phyloP scores from a whole-genome alignment of 176 grass and related monocot genomes.

The Phoenix roebelenii region DNA sequence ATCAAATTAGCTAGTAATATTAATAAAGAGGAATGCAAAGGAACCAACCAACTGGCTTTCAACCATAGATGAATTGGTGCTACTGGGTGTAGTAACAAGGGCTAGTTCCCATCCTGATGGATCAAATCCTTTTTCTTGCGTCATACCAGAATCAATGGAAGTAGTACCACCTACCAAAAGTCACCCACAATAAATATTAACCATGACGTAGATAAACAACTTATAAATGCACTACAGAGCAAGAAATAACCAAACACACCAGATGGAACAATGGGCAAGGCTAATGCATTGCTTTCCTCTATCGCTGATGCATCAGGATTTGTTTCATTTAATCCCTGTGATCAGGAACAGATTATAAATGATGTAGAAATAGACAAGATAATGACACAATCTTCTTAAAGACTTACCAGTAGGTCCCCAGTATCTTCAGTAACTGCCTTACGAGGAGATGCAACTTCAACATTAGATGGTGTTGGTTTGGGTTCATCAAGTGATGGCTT shows the following conservation, averaged over 20 bases:
- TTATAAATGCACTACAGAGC: no score
- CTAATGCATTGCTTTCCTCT: conserved; percentile 79
- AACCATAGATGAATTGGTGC: conserved; percentile 32
- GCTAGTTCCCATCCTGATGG: conserved; percentile 99
- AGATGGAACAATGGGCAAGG: conserved; percentile 56
- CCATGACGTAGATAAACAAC: no score
- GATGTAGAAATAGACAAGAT: neutral
- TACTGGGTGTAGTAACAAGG: conserved; percentile 67
- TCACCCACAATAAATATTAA: no score
- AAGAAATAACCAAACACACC: conserved; percentile 31
- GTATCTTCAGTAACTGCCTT: conserved; percentile 31
- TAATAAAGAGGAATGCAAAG: conserved; percentile 3
- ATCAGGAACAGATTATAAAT: conserved; percentile 1
- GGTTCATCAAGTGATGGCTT: conserved; percentile 44
- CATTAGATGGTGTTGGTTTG: conserved; percentile 19
- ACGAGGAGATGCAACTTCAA: conserved; percentile 38
- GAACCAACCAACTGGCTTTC: conserved; percentile 72
- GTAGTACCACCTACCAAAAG: conserved; percentile 30
- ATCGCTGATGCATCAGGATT: conserved; percentile 49
- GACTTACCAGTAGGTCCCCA: conserved; percentile 77
- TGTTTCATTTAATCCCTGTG: conserved; percentile 73
- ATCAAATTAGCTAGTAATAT: conserved; percentile 9
- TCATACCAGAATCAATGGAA: conserved; percentile 23
- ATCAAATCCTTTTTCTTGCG: conserved; percentile 74
- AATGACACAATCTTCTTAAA: conserved; percentile 1